phyloP scores from a whole-genome alignment of 2,329 filamentous ascomycete species.

The Juglanconis oblonga region DNA sequence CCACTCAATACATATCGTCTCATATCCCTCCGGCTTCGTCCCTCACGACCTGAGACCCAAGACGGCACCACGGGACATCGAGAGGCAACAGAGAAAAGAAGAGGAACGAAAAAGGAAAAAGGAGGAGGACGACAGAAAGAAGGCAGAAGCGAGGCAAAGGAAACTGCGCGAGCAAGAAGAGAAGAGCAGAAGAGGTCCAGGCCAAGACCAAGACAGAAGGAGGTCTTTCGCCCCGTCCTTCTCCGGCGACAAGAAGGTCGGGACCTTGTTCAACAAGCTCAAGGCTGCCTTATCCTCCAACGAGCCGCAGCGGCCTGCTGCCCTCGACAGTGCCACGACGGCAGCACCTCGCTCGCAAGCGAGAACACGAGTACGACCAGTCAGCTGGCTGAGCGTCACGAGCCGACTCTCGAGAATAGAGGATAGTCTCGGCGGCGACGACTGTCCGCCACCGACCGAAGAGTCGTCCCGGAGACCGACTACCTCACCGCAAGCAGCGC shows the following conservation, averaged over 20 bases:
- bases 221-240: slow-evolving; percentile 29
- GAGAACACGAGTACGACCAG: slow-evolving; percentile 20
- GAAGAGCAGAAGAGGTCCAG: slow-evolving; percentile 18
- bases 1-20: slow-evolving; percentile 54
- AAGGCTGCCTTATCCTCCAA: slow-evolving; percentile 24
- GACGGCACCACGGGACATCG: slow-evolving; percentile 27
- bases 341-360: slow-evolving; percentile 17
- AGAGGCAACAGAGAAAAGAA: slow-evolving; percentile 43
- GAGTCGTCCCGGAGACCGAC: slow-evolving; percentile 1
- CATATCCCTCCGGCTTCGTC: slow-evolving; percentile 41
- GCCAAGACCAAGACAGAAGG: slow-evolving; percentile 26
- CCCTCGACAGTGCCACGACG: slow-evolving; percentile 12
- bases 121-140: slow-evolving; percentile 18
- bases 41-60: slow-evolving; percentile 37
- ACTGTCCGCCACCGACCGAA: not conserved
- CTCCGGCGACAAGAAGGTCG: slow-evolving; percentile 31
- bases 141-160: slow-evolving; percentile 20
- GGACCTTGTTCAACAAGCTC: slow-evolving; percentile 26
- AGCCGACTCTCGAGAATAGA: slow-evolving; percentile 14
- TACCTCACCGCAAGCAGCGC: not conserved
- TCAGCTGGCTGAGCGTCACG: slow-evolving; percentile 18
- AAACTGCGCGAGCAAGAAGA: slow-evolving; percentile 28
- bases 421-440: slow-evolving; percentile 3
- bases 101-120: slow-evolving; percentile 39
- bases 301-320: slow-evolving; percentile 10